Evolutionary conservation across 2,329 filamentous ascomycete species (phyloP).

Genomic region (Talaromyces amestolkiae): DNA sequence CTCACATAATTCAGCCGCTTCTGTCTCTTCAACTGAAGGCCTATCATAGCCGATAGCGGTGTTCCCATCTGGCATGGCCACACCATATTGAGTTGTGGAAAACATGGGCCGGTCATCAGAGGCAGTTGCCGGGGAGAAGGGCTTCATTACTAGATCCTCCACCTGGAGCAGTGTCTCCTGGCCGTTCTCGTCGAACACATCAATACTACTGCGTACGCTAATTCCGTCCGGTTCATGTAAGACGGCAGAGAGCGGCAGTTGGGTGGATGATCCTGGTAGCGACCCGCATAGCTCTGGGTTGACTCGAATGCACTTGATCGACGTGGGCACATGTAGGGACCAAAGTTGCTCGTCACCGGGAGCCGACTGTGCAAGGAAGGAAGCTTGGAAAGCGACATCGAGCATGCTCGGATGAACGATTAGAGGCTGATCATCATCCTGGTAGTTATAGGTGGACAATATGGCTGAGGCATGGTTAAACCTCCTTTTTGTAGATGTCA

Average conservation of each 20-base stretch:
- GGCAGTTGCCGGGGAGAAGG: not conserved
- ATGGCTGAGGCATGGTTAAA: not conserved
- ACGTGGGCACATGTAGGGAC: not conserved
- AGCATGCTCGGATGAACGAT: not conserved
- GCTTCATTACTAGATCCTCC: not conserved
- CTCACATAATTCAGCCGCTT: not conserved
- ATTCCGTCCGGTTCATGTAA: not conserved
- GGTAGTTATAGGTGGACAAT: not conserved
- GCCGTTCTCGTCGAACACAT: not conserved
- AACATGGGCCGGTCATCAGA: not conserved
- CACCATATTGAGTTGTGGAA: not conserved
- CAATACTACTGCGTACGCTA: not conserved
- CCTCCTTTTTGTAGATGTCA: not conserved
- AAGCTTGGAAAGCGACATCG: not conserved
- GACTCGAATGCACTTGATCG: not conserved
- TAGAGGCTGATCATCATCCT: not conserved
- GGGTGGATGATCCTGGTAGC: not conserved
- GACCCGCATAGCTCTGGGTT: not conserved
- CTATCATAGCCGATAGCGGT: not conserved
- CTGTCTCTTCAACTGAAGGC: not conserved
- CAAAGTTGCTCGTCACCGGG: not conserved
- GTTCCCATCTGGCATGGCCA: not conserved
- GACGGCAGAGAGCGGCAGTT: not conserved
- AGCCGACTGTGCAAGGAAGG: not conserved
- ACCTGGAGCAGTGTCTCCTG: not conserved